A percentile compares a stretch with the other conserved stretches of the same genome.
Conservation (phyloP, 106 monocot genomes). For the Allium sativum region DNA sequence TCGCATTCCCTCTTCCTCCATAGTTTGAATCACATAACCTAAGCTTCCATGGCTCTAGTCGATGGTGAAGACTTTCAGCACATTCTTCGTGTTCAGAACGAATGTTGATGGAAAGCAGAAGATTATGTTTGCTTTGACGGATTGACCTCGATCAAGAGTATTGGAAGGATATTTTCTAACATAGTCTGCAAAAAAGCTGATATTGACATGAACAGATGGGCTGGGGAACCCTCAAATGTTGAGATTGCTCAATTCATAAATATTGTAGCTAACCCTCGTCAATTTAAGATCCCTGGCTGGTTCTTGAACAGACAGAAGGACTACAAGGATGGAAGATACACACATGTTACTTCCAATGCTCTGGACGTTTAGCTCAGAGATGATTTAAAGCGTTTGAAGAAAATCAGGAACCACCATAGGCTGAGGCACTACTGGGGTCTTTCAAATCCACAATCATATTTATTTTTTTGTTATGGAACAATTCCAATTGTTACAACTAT, state of each 20-base stretch:
- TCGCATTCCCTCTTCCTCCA: too few relatives aligned
- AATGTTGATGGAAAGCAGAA: constrained; percentile 95
- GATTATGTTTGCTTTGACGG: constrained; percentile 96
- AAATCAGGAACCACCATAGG: constrained; percentile 65
- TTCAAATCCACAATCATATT: too few relatives aligned
- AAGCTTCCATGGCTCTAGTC: constrained; percentile 22
- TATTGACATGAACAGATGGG: constrained; percentile 97
- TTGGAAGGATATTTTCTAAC: constrained; percentile 81
- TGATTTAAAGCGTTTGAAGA: constrained; percentile 50
- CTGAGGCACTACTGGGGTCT: constrained; percentile 67
- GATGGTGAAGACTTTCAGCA: constrained; percentile 95
- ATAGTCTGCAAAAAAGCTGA: constrained; percentile 96
- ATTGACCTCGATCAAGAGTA: constrained; percentile 92
- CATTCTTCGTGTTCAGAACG: constrained; percentile 88
- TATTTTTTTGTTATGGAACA: too few relatives aligned
- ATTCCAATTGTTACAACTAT: too few relatives aligned
- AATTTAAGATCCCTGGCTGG: constrained; percentile 71
- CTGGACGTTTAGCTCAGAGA: constrained; percentile 62
- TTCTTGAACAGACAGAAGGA: constrained; percentile 69
- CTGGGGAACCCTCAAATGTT: constrained; percentile 48
- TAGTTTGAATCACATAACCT: background rate
- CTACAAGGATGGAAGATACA: constrained; percentile 62
- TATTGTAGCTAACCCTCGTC: constrained; percentile 51
- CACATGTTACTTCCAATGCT: constrained; percentile 59
- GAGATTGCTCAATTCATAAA: constrained; percentile 59